Base-by-base conservation (phyloP, 192 early-diverging fungal species). In the Chytriomyces sp. region DNA sequence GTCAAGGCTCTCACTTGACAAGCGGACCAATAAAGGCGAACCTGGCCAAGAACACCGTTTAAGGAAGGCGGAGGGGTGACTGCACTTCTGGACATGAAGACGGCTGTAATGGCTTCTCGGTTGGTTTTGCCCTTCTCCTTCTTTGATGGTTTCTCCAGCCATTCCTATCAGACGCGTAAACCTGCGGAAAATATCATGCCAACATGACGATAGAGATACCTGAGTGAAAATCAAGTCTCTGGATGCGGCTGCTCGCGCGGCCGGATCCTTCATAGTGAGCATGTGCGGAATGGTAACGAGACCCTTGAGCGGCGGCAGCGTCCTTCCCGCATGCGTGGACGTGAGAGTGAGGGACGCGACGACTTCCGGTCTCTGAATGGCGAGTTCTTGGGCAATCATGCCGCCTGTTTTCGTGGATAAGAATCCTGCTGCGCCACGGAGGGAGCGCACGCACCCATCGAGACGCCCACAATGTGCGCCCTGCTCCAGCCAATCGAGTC, bases 301-400 rank as follows among this genome's bases (percentile, higher is more conserved):
- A 10, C 32, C 55, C 6, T 22, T n/a, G 10, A 49, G 60, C 33
- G 83, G 82, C 36, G 74, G 72, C 39, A 86, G 71, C 14, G 76
- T 79, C 54, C 73, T 56, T 49, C 86, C 84, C 2, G 90, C 82
- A 22, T 84, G 82, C 6, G 89, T 89, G 4, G 83, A 85, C 28
- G 86, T 88, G 33, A 92, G 37, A 3, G 81, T 77, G 39, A 92
- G 40, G 0, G 89, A 87, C 2, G 75, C 74, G 58, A 95, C 79
- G 22, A 82, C 76, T 19, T 82, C 61, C 1, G 91, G 88, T 8
- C 82, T 79, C 32, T 86, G 75, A 31, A 83, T 37, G 10, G 80
- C 84, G 59, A 94, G 72, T 64, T 94, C 91, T 64, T 91, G 86
- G 0, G 91, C 78, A 57, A 96, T 90, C 94, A 94, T 96, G 1